A percentile compares a stretch with the other conserved stretches of the same genome.
phyloP scores from a whole-genome alignment of 2,329 filamentous ascomycete genomes.

The Myrmaecium sp. region DNA sequence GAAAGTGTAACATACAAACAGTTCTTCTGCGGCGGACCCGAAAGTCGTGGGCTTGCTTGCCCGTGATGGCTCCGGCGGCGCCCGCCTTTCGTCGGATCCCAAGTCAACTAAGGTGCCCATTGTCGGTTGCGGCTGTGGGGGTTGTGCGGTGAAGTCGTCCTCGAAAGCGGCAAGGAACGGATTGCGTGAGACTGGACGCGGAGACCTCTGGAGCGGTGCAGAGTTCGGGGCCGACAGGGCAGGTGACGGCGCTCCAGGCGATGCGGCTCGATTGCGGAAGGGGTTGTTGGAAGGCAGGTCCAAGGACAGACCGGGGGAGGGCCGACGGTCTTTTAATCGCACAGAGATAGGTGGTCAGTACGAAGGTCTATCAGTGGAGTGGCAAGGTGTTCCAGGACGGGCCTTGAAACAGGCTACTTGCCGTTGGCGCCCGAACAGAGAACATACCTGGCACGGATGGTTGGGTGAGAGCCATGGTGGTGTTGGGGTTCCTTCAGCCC shows the following conservation, averaged over 20 bases:
- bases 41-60: constrained; percentile 27
- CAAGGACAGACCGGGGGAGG: constrained; percentile 40
- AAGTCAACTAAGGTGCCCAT: constrained; percentile 2
- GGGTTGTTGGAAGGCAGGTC: constrained; percentile 64
- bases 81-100: too few species aligned
- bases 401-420: too few species aligned
- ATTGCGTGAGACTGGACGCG: constrained; percentile 51
- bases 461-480: constrained; percentile 25
- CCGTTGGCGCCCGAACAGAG: constrained; percentile 10
- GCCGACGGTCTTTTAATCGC: constrained; percentile 22
- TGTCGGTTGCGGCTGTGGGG: constrained; percentile 1
- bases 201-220: constrained; percentile 25
- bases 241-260: constrained; percentile 24
- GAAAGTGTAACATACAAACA: constrained; percentile 49
- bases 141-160: constrained; percentile 20
- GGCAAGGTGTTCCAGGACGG: too few species aligned
- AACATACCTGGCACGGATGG: constrained; percentile 24
- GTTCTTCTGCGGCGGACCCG: constrained; percentile 43
- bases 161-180: constrained; percentile 52
- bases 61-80: too few species aligned
- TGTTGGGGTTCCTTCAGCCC: too few species aligned
- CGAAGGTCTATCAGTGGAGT: too few species aligned
- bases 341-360: too few species aligned
- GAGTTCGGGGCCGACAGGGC: constrained; percentile 25
- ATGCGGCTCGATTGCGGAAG: constrained; percentile 55